These are phyloP conservation scores for Cytospora schulzeri DNA, from an alignment of 2,329 filamentous ascomycete genomes.

Conservation along the genomic window DNA sequence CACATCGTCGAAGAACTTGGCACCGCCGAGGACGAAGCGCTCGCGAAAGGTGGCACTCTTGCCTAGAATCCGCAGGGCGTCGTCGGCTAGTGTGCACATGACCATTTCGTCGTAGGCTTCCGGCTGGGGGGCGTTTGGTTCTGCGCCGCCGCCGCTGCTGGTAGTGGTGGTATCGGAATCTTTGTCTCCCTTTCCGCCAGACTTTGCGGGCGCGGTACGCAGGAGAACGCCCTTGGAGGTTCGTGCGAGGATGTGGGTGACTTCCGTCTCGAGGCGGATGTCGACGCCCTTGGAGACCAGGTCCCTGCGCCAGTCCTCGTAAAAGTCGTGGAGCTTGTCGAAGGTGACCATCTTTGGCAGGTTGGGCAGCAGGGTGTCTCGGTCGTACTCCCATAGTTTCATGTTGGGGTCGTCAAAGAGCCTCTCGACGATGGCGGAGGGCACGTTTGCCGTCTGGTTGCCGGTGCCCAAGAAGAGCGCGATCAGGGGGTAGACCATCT, in stretches of 20 bases:
- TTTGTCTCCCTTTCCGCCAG: constrained; percentile 42
- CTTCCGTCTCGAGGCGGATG: constrained; percentile 58
- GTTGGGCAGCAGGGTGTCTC: constrained; percentile 58
- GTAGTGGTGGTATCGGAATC: constrained; percentile 39
- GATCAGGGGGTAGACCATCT: constrained; percentile 70
- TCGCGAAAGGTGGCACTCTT: constrained; percentile 49
- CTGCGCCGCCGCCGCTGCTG: constrained; percentile 48
- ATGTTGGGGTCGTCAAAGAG: constrained; percentile 61
- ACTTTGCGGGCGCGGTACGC: constrained; percentile 42
- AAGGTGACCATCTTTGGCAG: constrained; percentile 68
- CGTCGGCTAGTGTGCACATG: constrained; percentile 55
- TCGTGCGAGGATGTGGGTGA: constrained; percentile 54
- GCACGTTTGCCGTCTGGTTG: constrained; percentile 67
- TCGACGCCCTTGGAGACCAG: constrained; percentile 57
- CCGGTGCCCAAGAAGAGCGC: constrained; percentile 66
- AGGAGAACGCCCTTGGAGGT: constrained; percentile 55
- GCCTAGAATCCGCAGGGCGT: constrained; percentile 50
- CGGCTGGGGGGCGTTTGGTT: constrained; percentile 48
- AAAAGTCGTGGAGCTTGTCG: constrained; percentile 63
- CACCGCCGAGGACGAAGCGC: constrained; percentile 7
- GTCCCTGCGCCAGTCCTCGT: constrained; percentile 59
- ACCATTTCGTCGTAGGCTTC: constrained; percentile 69
- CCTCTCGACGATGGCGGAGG: constrained; percentile 66
- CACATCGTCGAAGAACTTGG: constrained; percentile 66
- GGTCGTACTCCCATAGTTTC: constrained; percentile 58